phyloP scores from a whole-genome alignment of 2,329 filamentous ascomycete genomes.

The Claviceps sp. region DNA sequence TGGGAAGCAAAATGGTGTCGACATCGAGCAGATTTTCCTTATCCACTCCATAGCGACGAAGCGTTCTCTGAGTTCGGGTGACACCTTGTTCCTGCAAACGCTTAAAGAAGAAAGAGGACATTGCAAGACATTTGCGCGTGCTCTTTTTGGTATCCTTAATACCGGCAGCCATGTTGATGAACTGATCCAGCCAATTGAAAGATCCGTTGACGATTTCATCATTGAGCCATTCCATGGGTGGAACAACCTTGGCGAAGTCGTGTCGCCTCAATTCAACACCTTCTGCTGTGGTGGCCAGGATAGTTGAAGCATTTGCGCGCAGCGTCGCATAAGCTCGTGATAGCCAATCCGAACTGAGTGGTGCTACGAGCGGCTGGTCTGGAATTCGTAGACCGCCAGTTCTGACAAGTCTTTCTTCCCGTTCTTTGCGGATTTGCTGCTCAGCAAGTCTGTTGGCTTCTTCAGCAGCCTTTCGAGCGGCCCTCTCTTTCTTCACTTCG shows the following conservation, averaged over 20 bases:
- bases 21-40: slow-evolving; percentile 50
- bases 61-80: slow-evolving; percentile 36
- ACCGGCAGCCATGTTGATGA: slow-evolving; percentile 43
- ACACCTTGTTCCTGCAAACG: slow-evolving; percentile 36
- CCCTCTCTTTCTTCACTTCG: slow-evolving; percentile 6
- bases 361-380: slow-evolving; percentile 13
- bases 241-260: slow-evolving; percentile 52
- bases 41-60: slow-evolving; percentile 41
- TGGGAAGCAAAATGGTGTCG: slow-evolving; percentile 56
- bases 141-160: slow-evolving; percentile 31
- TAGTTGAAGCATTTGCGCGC: slow-evolving; percentile 18
- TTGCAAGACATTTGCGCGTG: slow-evolving; percentile 45
- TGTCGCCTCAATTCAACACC: slow-evolving; percentile 35
- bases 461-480: slow-evolving; percentile 13
- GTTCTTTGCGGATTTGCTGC: slow-evolving; percentile 7
- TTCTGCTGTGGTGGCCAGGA: slow-evolving; percentile 33
- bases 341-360: slow-evolving; percentile 17
- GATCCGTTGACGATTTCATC: slow-evolving; percentile 62
- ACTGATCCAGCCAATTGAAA: slow-evolving; percentile 45
- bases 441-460: slow-evolving; percentile 15
- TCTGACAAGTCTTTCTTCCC: slow-evolving; percentile 15
- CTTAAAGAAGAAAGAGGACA: slow-evolving; percentile 55
- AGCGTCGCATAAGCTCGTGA: slow-evolving; percentile 18
- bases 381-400: slow-evolving; percentile 20
- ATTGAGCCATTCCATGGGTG: slow-evolving; percentile 53